These are phyloP conservation scores for Ophiognomonia clavigignenti-juglandacearum DNA, from an alignment of 2,329 filamentous ascomycete species.

Conservation along the genomic window DNA sequence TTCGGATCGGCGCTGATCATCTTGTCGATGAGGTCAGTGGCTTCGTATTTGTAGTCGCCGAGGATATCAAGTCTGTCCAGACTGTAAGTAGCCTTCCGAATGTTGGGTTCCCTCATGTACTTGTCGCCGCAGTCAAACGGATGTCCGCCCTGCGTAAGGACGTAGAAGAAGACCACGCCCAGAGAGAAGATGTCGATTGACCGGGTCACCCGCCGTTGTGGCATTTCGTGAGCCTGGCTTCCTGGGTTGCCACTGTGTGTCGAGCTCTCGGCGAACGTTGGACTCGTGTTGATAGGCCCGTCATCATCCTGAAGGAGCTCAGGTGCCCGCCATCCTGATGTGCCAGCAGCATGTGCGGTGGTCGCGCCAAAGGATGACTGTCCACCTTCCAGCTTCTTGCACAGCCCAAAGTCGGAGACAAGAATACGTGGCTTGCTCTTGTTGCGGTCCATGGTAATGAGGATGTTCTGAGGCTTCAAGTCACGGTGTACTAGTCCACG, in stretches of 20 bases:
- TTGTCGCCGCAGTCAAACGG: slow-evolving; percentile 92
- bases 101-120: slow-evolving; percentile 96
- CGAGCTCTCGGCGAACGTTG: slow-evolving; percentile 44
- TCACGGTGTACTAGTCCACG: slow-evolving; percentile 66
- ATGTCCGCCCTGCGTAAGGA: slow-evolving; percentile 87
- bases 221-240: slow-evolving; percentile 36
- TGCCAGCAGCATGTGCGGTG: slow-evolving; percentile 88
- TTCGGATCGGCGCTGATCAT: slow-evolving; percentile 63
- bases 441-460: slow-evolving; percentile 67
- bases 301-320: slow-evolving; percentile 84
- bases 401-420: slow-evolving; percentile 95
- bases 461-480: slow-evolving; percentile 94
- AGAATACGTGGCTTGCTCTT: slow-evolving; percentile 73
- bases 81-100: slow-evolving; percentile 81
- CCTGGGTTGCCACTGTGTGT: slow-evolving; percentile 58
- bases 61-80: slow-evolving; percentile 67
- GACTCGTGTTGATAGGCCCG: slow-evolving; percentile 40
- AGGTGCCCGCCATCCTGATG: slow-evolving; percentile 92
- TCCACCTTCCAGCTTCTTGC: slow-evolving; percentile 92
- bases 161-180: slow-evolving; percentile 97
- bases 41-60: slow-evolving; percentile 81
- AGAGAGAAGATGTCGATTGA: slow-evolving; percentile 97
- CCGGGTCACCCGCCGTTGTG: slow-evolving; percentile 66
- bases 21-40: slow-evolving; percentile 75
- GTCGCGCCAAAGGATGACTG: slow-evolving; percentile 94